phyloP scores from a whole-genome alignment of 1,284 basidiomycete genomes.

The Paramarasmius palmivorus region DNA sequence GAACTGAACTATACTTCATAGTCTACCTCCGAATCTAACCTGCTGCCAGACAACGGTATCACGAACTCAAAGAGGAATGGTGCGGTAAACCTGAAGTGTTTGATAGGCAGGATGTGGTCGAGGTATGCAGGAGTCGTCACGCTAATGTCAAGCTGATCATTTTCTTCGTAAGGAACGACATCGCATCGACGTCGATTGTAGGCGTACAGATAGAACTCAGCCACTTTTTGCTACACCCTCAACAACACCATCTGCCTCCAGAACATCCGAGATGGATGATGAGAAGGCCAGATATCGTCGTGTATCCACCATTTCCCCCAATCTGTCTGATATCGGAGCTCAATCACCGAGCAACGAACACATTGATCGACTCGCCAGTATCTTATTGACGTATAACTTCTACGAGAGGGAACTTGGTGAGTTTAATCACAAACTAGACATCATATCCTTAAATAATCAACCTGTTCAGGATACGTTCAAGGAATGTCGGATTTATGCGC shows the following conservation, averaged over 20 bases:
- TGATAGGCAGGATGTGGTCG: conserved; percentile 74
- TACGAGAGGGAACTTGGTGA: conserved; percentile 86
- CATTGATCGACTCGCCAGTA: conserved; percentile 74
- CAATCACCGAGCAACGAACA: conserved; percentile 87
- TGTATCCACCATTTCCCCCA: conserved; percentile 72
- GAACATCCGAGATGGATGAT: conserved; percentile 36
- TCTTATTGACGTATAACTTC: conserved; percentile 92
- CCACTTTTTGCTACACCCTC: conserved; percentile 73
- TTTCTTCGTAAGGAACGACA: conserved; percentile 89
- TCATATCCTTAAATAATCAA: too few species aligned
- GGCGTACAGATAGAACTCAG: conserved; percentile 93
- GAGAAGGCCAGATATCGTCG: conserved; percentile 55
- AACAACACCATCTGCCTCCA: conserved; percentile 30
- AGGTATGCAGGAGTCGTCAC: conserved; percentile 39
- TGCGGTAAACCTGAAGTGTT: conserved; percentile 79
- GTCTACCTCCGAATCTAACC: background rate
- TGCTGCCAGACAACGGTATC: conserved; percentile 62
- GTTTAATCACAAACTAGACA: too few species aligned
- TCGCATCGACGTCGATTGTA: conserved; percentile 93
- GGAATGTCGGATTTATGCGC: conserved; percentile 98
- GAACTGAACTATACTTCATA: conserved; percentile 17
- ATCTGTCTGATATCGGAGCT: conserved; percentile 71
- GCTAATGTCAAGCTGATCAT: background rate
- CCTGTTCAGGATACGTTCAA: conserved; percentile 76
- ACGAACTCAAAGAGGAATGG: conserved; percentile 75